Evolutionary conservation across 805 yeast genomes (phyloP), one percentile per base, ranked within the genome.

Genomic region (Wickerhamia fluorescens): DNA sequence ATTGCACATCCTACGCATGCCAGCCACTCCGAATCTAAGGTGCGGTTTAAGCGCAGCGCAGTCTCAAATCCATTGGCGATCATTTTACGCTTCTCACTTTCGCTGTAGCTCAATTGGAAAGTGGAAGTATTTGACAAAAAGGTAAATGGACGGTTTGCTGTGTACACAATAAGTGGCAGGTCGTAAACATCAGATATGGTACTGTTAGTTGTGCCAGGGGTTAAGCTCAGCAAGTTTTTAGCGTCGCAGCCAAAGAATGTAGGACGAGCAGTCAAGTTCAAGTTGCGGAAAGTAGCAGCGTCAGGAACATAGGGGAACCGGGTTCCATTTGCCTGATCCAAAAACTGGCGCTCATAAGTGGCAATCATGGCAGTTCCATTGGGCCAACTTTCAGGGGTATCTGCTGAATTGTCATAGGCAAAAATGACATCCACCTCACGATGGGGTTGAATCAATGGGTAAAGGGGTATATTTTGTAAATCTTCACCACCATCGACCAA

Each of bases 401-500:
- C 88, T 12, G 78, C 81, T 13, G 81, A 70, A 51, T 75, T 76
- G 47, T 79, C 79, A 45, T 53, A 74, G 0, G 88, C 79, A 38
- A 83, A 64, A 6, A 82, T 58, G 9, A 75, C 61, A 47, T 83
- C 92, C 19, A 79, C 58, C 9, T 66, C 54, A 49, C 87, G 62
- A 25, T 71, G 69, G 5, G 73, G 71, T 40, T 78, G 80, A 16
- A 80, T 44, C 28, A 83, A 61, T 3, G 89, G 84, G 17, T 68
- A 57, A 21, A 78, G 51, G 0, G 94, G 92, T 11, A 83, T 62
- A 44, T 80, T 80, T 51, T 80, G 86, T 6, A 66, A 32, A 49
- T 82, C 89, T 49, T 78, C 85, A 18, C 92, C 94, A 24, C 94
- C 94, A 47, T 83, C 94, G 17, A 73, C 85, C 35, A 83, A 60